Conservation (phyloP, 306 rosid genomes). For the Begonia peltatifolia region DNA sequence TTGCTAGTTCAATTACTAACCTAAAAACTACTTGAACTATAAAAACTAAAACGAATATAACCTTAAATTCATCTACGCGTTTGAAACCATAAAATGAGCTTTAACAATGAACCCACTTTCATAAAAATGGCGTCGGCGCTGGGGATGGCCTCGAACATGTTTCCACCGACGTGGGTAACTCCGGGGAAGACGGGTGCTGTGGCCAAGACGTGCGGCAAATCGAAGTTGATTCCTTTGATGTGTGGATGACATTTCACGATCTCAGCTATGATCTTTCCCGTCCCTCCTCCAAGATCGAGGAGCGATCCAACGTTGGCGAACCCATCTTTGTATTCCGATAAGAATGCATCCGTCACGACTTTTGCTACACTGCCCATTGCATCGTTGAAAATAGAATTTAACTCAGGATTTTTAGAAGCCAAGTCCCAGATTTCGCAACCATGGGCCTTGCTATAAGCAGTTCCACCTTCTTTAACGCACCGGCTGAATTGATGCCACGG, state of each 20-base stretch:
- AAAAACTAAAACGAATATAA: no score
- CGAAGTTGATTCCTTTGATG: slow-evolving; percentile 15
- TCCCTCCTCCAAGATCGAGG: slow-evolving; percentile 15
- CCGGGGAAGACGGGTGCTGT: slow-evolving; percentile 13
- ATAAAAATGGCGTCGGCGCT: slow-evolving; percentile 25
- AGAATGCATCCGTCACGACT: slow-evolving; percentile 8
- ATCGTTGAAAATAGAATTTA: slow-evolving; percentile 8
- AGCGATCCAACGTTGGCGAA: slow-evolving; percentile 4
- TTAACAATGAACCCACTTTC: slow-evolving; percentile 8
- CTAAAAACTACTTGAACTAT: no score
- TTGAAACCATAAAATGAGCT: background rate
- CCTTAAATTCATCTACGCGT: background rate
- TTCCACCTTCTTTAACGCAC: slow-evolving; percentile 19
- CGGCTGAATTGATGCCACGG: slow-evolving; percentile 19
- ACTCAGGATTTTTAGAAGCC: slow-evolving; percentile 10
- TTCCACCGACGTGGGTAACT: slow-evolving; percentile 25
- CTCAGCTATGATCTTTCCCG: slow-evolving; percentile 11
- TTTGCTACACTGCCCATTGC: slow-evolving; percentile 15
- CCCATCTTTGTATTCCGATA: slow-evolving; percentile 10
- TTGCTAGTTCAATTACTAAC: no score
- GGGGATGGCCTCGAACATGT: slow-evolving; percentile 25
- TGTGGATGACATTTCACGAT: slow-evolving; percentile 15
- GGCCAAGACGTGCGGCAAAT: slow-evolving; percentile 9
- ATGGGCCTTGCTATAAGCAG: slow-evolving; percentile 15
- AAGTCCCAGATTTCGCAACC: slow-evolving; percentile 18